Base-by-base conservation (phyloP, 805 yeast genomes). In the Sugiyamaella chiloensis region DNA sequence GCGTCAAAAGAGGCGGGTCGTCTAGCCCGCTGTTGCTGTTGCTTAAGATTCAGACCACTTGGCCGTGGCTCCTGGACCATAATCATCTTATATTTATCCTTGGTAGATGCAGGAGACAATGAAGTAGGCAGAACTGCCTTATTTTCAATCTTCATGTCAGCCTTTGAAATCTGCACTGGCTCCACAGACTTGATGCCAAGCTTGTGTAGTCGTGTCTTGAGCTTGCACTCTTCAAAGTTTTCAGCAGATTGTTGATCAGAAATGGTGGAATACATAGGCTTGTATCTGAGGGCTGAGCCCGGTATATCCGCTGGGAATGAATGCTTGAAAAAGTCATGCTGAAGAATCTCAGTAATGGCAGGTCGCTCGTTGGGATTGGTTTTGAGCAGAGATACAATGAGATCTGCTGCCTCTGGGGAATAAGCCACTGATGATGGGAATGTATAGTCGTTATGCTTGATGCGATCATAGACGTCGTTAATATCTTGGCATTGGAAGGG, bases 401-500 rank as follows among this genome's bases (percentile, higher is more conserved):
- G 74, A 16, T 72, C 70, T 60, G 77, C 79, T 1, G 96, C 97
- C 45, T 83, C 88, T 4, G 72, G 66, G 4, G 95, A 81, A 34
- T 86, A 78, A 24, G 66, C 64, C 57, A 79, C 79, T 54, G 75
- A 74, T 48, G 80, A 83, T 16, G 98, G 99, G 66, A 90, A 91
- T 31, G 69, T 67, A 63, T 81, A 88, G 52, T 88, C 95, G 50
- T 84, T 83, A 49, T 76, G 74, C 66, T 89, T 88, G 64, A 93
- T 93, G 69, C 96, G 79, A 61, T 88, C 95, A 68, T 93, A 93
- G 55, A 93, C 93, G 48, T 84, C 80, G 59, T 88, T 83, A 40
- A 93, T 96, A 64, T 90, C 96, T 62, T 88, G 87, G 30, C 96
- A 87, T 70, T 93, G 99, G 71, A 93, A 93, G 1, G 99, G 99